Conservation (phyloP, 2,329 filamentous ascomycete genomes). For the Fusarium sacchari region DNA sequence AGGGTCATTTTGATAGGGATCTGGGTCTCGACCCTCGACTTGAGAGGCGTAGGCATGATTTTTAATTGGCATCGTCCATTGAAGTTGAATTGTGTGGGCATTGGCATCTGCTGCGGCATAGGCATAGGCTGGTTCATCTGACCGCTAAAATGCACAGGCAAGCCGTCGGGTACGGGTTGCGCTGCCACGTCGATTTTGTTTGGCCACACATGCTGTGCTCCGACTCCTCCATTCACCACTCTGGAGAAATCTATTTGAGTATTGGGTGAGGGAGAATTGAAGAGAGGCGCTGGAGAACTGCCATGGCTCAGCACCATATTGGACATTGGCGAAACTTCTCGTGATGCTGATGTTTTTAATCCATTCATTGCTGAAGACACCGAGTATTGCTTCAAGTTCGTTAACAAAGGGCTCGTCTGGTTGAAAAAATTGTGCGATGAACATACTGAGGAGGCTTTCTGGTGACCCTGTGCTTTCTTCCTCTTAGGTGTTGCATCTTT, state of each 20-base stretch:
- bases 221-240: constrained; percentile 39
- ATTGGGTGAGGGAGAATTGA: constrained; percentile 60
- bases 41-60: constrained; percentile 75
- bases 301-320: constrained; percentile 62
- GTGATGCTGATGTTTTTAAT: constrained; percentile 57
- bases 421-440: constrained; percentile 13
- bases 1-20: constrained; percentile 88
- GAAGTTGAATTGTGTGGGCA: constrained; percentile 46
- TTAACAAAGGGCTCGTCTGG: constrained; percentile 11
- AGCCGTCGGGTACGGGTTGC: constrained; percentile 36
- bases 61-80: constrained; percentile 58
- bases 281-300: constrained; percentile 60
- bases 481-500: constrained; percentile 43
- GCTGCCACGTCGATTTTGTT: constrained; percentile 42
- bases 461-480: constrained; percentile 37
- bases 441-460: constrained; percentile 54
- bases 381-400: constrained; percentile 59
- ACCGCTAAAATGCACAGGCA: constrained; percentile 43
- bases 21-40: constrained; percentile 96
- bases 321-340: constrained; percentile 66
- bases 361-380: constrained; percentile 62
- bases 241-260: constrained; percentile 52
- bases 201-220: constrained; percentile 50
- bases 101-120: constrained; percentile 47
- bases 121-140: constrained; percentile 44